Evolutionary conservation across 768 basidiomycete genomes (phyloP).

Genomic region (Phanerodontia chrysosporium): DNA sequence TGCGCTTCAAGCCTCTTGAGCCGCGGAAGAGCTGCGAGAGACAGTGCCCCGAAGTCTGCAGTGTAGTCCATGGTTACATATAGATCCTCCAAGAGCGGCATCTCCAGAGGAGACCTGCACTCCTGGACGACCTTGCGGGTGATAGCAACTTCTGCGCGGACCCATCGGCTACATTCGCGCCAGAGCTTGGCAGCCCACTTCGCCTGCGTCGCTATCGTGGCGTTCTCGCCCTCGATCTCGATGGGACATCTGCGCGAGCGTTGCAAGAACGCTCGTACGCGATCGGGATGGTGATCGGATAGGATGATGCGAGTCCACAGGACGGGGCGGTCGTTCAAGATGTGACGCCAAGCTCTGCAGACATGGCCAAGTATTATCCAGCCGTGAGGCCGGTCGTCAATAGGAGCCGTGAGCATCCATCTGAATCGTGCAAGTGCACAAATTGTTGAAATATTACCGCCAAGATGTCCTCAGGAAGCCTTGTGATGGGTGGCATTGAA

Average conservation of each 20-base stretch:
- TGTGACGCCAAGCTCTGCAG: neutral
- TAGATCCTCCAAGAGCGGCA: neutral
- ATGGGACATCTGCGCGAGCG: neutral
- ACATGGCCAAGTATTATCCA: neutral
- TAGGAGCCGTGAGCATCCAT: neutral
- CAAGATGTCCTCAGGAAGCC: neutral
- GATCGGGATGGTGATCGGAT: neutral
- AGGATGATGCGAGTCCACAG: neutral
- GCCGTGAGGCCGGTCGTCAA: neutral
- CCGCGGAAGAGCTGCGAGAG: neutral
- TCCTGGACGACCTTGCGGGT: neutral
- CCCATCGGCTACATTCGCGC: neutral
- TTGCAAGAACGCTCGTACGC: neutral
- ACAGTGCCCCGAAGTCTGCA: neutral
- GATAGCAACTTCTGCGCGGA: neutral
- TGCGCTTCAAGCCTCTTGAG: neutral
- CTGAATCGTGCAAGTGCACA: neutral
- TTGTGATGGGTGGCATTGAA: neutral
- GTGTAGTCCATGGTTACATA: neutral
- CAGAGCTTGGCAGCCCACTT: neutral
- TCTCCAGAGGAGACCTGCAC: neutral
- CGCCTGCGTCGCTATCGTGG: neutral
- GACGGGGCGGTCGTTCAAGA: neutral
- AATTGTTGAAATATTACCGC: neutral
- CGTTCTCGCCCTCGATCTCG: neutral